Percentiles rank a stretch among this genome's conserved stretches.
These are phyloP conservation scores for Polyplosphaeria fusca DNA, from an alignment of 495 filamentous ascomycete species.

Conservation along the genomic window DNA sequence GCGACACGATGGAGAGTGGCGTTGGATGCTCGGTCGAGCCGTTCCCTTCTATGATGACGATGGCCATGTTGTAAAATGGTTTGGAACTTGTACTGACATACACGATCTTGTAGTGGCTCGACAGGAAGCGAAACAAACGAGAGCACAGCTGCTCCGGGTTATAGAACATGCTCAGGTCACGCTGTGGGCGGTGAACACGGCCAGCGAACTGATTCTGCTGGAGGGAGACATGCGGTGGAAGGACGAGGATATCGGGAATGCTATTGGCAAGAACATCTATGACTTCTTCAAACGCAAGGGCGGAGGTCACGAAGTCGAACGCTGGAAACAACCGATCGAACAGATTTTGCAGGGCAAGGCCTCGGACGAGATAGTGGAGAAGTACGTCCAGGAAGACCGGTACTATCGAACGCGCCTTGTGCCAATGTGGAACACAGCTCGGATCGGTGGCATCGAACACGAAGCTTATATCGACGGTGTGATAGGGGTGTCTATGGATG, in stretches of 20 bases:
- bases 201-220: constrained; percentile 56
- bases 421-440: constrained; percentile 51
- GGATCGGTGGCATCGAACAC: constrained; percentile 45
- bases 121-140: constrained; percentile 55
- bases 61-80: constrained; percentile 68
- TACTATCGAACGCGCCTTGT: constrained; percentile 66
- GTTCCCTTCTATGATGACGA: constrained; percentile 59
- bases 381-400: constrained; percentile 49
- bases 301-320: constrained; percentile 41
- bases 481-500: constrained; percentile 61
- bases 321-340: constrained; percentile 49
- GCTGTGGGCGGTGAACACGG: constrained; percentile 61
- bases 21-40: constrained; percentile 69
- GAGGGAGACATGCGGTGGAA: constrained; percentile 61
- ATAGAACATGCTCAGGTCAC: constrained; percentile 65
- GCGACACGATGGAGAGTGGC: constrained; percentile 59
- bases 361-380: constrained; percentile 51
- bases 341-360: constrained; percentile 54
- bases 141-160: constrained; percentile 63
- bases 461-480: constrained; percentile 57
- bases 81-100: constrained; percentile 67
- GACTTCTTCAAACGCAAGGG: constrained; percentile 49
- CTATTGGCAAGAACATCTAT: constrained; percentile 57
- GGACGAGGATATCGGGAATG: constrained; percentile 3
- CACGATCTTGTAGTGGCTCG: constrained; percentile 62